Percentiles rank a stretch among this genome's conserved stretches.
These are phyloP conservation scores for Diaporthe amygdali DNA, from an alignment of 2,329 filamentous ascomycete species.

Conservation along the genomic window DNA sequence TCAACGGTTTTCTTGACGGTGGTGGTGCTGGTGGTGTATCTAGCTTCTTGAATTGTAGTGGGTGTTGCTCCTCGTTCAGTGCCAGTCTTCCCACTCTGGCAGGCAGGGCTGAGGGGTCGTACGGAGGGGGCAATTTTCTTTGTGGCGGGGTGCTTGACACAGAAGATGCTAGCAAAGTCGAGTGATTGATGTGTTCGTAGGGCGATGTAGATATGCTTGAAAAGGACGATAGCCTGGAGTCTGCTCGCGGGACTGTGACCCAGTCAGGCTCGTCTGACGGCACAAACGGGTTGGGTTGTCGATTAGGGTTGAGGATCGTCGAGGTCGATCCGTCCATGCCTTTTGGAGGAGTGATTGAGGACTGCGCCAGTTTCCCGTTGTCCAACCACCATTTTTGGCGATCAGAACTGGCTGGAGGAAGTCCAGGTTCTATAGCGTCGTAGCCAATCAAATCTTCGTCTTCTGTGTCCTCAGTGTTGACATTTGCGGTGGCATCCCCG, in stretches of 20 bases:
- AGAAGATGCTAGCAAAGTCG: slow-evolving; percentile 50
- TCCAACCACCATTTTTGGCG: slow-evolving; percentile 75
- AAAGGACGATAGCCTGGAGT: slow-evolving; percentile 57
- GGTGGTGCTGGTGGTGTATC: slow-evolving; percentile 52
- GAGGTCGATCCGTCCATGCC: slow-evolving; percentile 51
- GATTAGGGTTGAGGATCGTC: slow-evolving; percentile 72
- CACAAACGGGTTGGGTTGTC: slow-evolving; percentile 82
- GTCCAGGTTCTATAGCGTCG: slow-evolving; percentile 80
- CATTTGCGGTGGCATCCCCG: slow-evolving; percentile 64
- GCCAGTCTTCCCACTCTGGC: slow-evolving; percentile 50
- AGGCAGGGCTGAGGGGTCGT: slow-evolving; percentile 51
- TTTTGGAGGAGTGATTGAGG: slow-evolving; percentile 69
- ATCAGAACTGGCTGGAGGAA: slow-evolving; percentile 71
- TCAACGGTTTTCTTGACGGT: slow-evolving; percentile 44
- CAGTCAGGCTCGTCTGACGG: slow-evolving; percentile 80
- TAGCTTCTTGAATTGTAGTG: slow-evolving; percentile 33
- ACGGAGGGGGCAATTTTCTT: slow-evolving; percentile 59
- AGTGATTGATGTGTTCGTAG: slow-evolving; percentile 62
- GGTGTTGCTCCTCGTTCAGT: slow-evolving; percentile 44
- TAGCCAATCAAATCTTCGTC: slow-evolving; percentile 85
- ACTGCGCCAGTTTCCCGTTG: slow-evolving; percentile 76
- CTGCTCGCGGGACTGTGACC: slow-evolving; percentile 68
- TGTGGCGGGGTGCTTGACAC: slow-evolving; percentile 47
- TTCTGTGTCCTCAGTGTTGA: slow-evolving; percentile 63
- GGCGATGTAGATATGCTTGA: slow-evolving; percentile 65